Percentiles rank a stretch among this genome's conserved stretches.
Evolutionary conservation across 257 asterid species (phyloP).

Genomic region (Salvia rosmarinus): DNA sequence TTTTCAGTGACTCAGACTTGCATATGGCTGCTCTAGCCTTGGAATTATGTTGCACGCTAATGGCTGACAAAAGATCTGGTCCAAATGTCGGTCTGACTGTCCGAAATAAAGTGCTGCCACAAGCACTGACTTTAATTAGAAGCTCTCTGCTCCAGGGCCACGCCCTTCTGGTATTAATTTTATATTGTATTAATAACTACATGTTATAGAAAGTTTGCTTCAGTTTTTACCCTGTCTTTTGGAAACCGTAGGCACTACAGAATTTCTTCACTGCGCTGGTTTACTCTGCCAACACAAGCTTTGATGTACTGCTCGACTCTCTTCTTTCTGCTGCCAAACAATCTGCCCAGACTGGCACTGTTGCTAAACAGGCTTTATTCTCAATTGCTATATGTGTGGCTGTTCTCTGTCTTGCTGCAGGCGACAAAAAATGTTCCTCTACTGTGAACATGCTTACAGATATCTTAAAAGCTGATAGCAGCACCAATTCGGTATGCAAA

Average conservation of each 20-base stretch:
- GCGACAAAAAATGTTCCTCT: conserved; percentile 69
- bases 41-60: conserved; percentile 89
- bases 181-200: conserved; percentile 22
- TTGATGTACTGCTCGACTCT: conserved; percentile 84
- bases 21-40: conserved; percentile 97
- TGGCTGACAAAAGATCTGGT: conserved; percentile 96
- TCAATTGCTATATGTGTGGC: conserved; percentile 98
- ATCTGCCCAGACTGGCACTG: conserved; percentile 80
- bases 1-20: conserved; percentile 86
- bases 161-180: conserved; percentile 82
- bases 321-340: conserved; percentile 94
- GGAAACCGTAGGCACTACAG: conserved; percentile 73
- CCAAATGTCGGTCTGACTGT: conserved; percentile 89
- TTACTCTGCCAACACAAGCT: conserved; percentile 94
- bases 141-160: conserved; percentile 98
- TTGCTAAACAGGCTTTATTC: conserved; percentile 96
- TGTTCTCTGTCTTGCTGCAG: conserved; percentile 98
- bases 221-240: conserved; percentile 35
- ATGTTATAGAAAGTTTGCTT: conserved; percentile 33
- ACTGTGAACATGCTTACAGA: conserved; percentile 94
- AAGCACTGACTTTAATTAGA: conserved; percentile 78
- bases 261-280: conserved; percentile 86
- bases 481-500: conserved; percentile 71
- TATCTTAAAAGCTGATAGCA: conserved; percentile 80
- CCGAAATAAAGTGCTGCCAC: conserved; percentile 94